Evolutionary conservation across 805 yeast genomes (phyloP).

Genomic region (Saccharomyces paradoxus): DNA sequence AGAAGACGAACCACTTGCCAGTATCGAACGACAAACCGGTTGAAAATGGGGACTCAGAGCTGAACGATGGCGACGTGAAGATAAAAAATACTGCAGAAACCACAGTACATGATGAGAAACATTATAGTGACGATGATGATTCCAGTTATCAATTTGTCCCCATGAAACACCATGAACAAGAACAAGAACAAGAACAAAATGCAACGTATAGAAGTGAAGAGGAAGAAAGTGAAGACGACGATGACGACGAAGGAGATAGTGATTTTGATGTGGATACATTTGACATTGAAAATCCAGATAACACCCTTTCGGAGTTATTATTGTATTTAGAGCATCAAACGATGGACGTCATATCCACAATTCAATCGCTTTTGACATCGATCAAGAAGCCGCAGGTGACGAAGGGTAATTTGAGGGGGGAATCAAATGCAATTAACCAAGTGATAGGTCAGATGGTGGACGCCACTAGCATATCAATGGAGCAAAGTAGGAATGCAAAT

Average conservation of each 20-base stretch:
- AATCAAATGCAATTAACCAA: conserved; percentile 65
- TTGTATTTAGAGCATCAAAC: conserved; percentile 89
- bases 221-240: conserved; percentile 11
- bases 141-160: neutral
- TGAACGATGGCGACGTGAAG: neutral
- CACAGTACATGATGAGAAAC: neutral
- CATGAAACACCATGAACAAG: neutral
- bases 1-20: neutral
- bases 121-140: conserved; percentile 1
- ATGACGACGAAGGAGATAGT: conserved; percentile 10
- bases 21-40: neutral
- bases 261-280: conserved; percentile 66
- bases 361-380: conserved; percentile 70
- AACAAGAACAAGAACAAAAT: neutral
- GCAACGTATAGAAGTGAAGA: neutral
- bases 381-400: conserved; percentile 72
- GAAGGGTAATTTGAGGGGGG: conserved; percentile 61
- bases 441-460: conserved; percentile 84
- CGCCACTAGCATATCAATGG: conserved; percentile 82
- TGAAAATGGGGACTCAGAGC: neutral
- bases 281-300: conserved; percentile 81
- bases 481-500: conserved; percentile 75
- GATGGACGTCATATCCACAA: conserved; percentile 80
- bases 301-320: conserved; percentile 75
- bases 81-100: neutral